A percentile compares a stretch with the other conserved stretches of the same genome.
Conservation (phyloP, 1,139 yeast genomes). For the Arxiozyma slooffiae region DNA sequence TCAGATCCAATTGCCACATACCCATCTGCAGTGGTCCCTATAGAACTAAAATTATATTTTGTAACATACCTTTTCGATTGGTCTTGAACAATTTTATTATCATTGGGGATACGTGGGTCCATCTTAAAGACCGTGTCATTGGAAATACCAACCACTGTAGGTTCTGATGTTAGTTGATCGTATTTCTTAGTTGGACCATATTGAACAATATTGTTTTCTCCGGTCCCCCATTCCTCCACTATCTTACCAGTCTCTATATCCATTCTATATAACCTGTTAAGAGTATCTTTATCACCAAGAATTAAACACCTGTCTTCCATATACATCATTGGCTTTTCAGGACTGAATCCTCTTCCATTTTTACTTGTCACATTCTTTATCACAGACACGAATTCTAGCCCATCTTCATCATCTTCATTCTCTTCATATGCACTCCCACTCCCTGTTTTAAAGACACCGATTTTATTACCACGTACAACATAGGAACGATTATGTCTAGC, state of each 20-base stretch:
- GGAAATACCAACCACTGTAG: constrained; percentile 63
- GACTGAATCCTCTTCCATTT: constrained; percentile 44
- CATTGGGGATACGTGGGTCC: constrained; percentile 62
- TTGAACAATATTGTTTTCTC: constrained; percentile 41
- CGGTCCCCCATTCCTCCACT: constrained; percentile 70
- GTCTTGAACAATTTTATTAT: constrained; percentile 45
- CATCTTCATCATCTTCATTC: constrained; percentile 34
- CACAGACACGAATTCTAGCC: constrained; percentile 54
- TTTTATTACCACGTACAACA: constrained; percentile 66
- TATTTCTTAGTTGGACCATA: constrained; percentile 65
- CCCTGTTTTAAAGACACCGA: constrained; percentile 68
- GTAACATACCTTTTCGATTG: constrained; percentile 46
- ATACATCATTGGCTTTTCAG: constrained; percentile 64
- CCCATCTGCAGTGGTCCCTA: constrained; percentile 68
- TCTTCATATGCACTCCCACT: constrained; percentile 42
- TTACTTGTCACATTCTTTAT: constrained; percentile 50
- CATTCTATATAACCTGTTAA: constrained; percentile 51
- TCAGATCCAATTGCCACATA: constrained; percentile 65
- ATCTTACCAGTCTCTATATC: constrained; percentile 71
- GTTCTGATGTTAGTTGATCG: constrained; percentile 63
- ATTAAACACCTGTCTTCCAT: constrained; percentile 61
- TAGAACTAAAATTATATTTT: constrained; percentile 47
- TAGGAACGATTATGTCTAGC: constrained; percentile 60
- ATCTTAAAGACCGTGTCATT: constrained; percentile 56
- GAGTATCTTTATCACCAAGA: constrained; percentile 43